Evolutionary conservation across 306 rosid species (phyloP).

Genomic region (Cucurbita pepo): DNA sequence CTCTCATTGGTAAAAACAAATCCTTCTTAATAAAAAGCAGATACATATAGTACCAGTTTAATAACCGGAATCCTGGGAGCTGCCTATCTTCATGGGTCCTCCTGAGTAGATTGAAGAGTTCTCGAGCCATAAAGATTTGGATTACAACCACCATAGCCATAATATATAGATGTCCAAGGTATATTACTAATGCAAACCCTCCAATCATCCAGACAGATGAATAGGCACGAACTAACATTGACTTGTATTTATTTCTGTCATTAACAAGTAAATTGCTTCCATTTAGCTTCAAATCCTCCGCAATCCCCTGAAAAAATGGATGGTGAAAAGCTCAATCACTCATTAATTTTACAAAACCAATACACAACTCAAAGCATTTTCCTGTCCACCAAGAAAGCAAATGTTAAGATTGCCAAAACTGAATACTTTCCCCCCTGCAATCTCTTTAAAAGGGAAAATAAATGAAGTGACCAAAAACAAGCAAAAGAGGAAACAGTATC

Average conservation of each 20-base stretch:
- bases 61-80: constrained; percentile 90
- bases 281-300: constrained; percentile 49
- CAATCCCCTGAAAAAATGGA: constrained; percentile 34
- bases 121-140: constrained; percentile 93
- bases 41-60: constrained; percentile 53
- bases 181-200: constrained; percentile 62
- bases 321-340: constrained; percentile 2
- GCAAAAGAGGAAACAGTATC: neutral
- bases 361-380: neutral
- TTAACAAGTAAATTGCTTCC: constrained; percentile 59
- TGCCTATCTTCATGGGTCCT: constrained; percentile 75
- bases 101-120: constrained; percentile 82
- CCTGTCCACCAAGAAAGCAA: neutral
- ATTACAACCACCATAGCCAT: constrained; percentile 90
- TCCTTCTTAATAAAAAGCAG: neutral
- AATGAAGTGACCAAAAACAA: too few species aligned
- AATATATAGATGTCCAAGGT: constrained; percentile 85
- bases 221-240: constrained; percentile 75
- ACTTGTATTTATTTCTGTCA: constrained; percentile 73
- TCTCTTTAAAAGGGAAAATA: neutral
- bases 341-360: neutral
- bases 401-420: neutral
- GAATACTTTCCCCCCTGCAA: neutral
- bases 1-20: neutral
- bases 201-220: constrained; percentile 97